A percentile compares a stretch with the other conserved stretches of the same genome.
phyloP scores from a whole-genome alignment of 176 grass and related monocot genomes.

The Tuctoria greenei region DNA sequence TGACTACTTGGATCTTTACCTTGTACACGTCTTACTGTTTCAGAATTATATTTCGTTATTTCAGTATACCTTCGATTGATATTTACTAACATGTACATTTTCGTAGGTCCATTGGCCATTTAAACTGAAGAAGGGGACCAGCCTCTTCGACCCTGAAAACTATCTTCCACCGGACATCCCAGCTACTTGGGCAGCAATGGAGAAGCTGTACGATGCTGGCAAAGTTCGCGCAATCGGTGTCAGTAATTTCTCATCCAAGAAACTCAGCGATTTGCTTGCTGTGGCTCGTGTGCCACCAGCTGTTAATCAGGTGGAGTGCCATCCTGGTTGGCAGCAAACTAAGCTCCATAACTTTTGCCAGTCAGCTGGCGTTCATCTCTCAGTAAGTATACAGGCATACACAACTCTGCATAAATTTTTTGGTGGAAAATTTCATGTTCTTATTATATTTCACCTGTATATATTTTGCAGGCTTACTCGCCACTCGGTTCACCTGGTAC shows the following conservation, averaged over 20 bases:
- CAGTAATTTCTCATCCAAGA: conserved; percentile 75
- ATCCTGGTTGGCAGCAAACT: conserved; percentile 72
- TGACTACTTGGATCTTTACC: conserved; percentile 65
- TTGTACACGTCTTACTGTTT: conserved; percentile 46
- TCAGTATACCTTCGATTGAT: not conserved
- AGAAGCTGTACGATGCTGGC: conserved; percentile 61
- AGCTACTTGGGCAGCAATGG: conserved; percentile 76
- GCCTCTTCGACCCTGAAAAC: conserved; percentile 43
- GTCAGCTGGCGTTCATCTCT: conserved; percentile 59
- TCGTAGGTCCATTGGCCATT: conserved; percentile 24
- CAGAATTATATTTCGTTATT: not conserved
- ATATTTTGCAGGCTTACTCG: conserved; percentile 58
- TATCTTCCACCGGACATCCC: conserved; percentile 54
- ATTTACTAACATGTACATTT: not conserved
- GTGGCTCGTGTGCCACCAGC: conserved; percentile 59
- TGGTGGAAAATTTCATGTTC: not conserved
- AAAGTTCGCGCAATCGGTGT: conserved; percentile 77
- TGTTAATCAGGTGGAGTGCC: conserved; percentile 78
- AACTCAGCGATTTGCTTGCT: conserved; percentile 61
- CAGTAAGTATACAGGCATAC: conserved; percentile 38
- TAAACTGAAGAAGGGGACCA: conserved; percentile 27
- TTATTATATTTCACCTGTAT: conserved; percentile 20
- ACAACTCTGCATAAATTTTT: not conserved
- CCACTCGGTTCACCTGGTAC: conserved; percentile 64
- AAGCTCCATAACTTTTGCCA: conserved; percentile 62